Percentiles rank a stretch among this genome's conserved stretches.
phyloP scores from a whole-genome alignment of 2,329 filamentous ascomycete species.

The Trichoderma brevicompactum region DNA sequence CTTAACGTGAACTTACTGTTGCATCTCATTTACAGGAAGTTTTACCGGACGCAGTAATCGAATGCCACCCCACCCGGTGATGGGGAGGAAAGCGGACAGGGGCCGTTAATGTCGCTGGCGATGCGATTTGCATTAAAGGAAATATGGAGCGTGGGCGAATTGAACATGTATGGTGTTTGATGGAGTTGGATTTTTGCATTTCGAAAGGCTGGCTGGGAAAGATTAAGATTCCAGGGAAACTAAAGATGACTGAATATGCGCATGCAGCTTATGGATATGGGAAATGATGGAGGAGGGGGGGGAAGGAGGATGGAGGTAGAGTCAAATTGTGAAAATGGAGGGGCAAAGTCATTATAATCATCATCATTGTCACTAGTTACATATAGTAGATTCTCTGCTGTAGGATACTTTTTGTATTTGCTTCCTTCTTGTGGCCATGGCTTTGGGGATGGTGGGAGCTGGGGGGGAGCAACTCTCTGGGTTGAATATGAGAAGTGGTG shows the following conservation, averaged over 20 bases:
- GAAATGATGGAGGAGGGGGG: neutral
- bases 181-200: slow-evolving; percentile 28
- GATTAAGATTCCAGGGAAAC: slow-evolving; percentile 12
- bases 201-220: neutral
- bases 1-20: slow-evolving; percentile 96
- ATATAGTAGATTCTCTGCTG: slow-evolving; percentile 26
- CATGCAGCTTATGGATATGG: slow-evolving; percentile 17
- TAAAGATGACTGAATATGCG: slow-evolving; percentile 9
- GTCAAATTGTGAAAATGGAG: neutral
- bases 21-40: slow-evolving; percentile 98
- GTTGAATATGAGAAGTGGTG: slow-evolving; percentile 24
- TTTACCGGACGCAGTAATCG: slow-evolving; percentile 73
- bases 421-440: neutral
- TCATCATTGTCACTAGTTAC: slow-evolving; percentile 25
- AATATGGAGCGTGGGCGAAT: slow-evolving; percentile 16
- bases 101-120: slow-evolving; percentile 9
- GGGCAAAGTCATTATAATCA: slow-evolving; percentile 18
- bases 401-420: slow-evolving; percentile 20
- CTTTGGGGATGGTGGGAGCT: neutral
- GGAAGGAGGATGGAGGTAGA: neutral
- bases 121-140: neutral
- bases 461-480: neutral
- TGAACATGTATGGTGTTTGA: slow-evolving; percentile 22
- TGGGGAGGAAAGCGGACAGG: neutral
- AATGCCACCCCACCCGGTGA: neutral